Evolutionary conservation across 257 asterid species (phyloP).

Genomic region (Osmanthus fragrans): DNA sequence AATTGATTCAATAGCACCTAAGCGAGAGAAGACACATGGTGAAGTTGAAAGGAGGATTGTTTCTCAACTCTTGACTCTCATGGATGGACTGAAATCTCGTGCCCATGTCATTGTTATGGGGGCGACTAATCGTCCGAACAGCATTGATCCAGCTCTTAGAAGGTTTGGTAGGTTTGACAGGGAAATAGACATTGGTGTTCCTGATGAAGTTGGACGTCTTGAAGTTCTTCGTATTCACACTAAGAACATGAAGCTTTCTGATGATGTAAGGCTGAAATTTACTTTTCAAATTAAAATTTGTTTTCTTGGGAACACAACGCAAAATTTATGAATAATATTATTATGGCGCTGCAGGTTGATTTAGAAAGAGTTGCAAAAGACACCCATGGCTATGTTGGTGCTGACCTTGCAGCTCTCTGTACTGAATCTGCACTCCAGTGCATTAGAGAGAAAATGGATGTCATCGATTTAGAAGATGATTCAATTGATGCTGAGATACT

Average conservation of each 20-base stretch:
- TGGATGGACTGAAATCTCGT: constrained; percentile 64
- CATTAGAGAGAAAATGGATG: constrained; percentile 65
- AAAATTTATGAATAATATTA: neutral
- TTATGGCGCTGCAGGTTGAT: constrained; percentile 43
- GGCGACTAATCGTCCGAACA: constrained; percentile 53
- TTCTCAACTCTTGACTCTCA: constrained; percentile 61
- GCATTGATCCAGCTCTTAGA: constrained; percentile 61
- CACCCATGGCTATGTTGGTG: constrained; percentile 61
- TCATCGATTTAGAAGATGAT: constrained; percentile 58
- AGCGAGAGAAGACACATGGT: constrained; percentile 59
- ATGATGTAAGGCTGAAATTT: constrained; percentile 38
- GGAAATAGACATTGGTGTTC: constrained; percentile 60
- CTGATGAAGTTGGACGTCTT: constrained; percentile 60
- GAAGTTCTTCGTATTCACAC: constrained; percentile 57
- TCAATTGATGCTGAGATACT: constrained; percentile 58
- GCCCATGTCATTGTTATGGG: constrained; percentile 62
- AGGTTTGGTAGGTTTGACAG: constrained; percentile 65
- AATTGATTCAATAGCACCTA: constrained; percentile 56
- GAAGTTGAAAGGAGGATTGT: constrained; percentile 72
- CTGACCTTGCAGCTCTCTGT: constrained; percentile 65
- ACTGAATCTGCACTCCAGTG: constrained; percentile 65
- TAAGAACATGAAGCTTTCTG: constrained; percentile 54
- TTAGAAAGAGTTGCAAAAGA: constrained; percentile 52
- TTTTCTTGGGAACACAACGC: neutral
- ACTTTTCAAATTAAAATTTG: constrained; percentile 4